Percentiles rank a stretch among this genome's conserved stretches.
Conservation (phyloP, 2,329 filamentous ascomycete species). For the Calycina herbarum region DNA sequence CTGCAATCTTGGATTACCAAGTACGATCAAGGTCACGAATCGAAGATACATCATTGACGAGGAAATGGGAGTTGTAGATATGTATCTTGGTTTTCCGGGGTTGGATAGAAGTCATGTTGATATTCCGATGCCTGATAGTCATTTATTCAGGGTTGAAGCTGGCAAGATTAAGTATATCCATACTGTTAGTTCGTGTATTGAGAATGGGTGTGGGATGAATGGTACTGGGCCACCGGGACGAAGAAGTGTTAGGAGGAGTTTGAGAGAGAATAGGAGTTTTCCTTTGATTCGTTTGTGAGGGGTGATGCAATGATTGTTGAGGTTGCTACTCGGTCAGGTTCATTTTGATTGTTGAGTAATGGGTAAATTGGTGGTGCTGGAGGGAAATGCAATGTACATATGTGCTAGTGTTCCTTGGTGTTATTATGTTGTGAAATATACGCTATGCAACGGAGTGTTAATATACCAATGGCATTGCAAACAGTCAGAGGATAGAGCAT, state of each 20-base stretch:
- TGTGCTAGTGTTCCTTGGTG: no score
- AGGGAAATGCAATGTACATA: no score
- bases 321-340: no score
- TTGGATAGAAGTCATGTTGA: conserved; percentile 13
- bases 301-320: no score
- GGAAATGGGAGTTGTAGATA: conserved; percentile 21
- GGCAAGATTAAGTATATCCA: conserved; percentile 23
- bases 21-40: conserved; percentile 10
- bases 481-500: no score
- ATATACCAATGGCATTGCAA: no score
- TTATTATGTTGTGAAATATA: no score
- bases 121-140: conserved; percentile 21
- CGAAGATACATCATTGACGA: conserved; percentile 25
- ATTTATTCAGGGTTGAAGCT: conserved; percentile 20
- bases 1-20: conserved; percentile 17
- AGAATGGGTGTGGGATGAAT: conserved; percentile 21
- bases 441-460: no score
- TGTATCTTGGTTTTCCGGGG: conserved; percentile 20
- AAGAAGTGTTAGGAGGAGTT: not conserved
- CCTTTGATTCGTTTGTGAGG: not conserved
- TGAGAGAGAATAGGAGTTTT: not conserved
- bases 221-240: conserved; percentile 2
- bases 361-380: no score
- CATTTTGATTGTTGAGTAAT: no score
- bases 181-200: conserved; percentile 20